Evolutionary conservation across 148 eudicot species (phyloP).

Genomic region (Rhododendron ovatum): DNA sequence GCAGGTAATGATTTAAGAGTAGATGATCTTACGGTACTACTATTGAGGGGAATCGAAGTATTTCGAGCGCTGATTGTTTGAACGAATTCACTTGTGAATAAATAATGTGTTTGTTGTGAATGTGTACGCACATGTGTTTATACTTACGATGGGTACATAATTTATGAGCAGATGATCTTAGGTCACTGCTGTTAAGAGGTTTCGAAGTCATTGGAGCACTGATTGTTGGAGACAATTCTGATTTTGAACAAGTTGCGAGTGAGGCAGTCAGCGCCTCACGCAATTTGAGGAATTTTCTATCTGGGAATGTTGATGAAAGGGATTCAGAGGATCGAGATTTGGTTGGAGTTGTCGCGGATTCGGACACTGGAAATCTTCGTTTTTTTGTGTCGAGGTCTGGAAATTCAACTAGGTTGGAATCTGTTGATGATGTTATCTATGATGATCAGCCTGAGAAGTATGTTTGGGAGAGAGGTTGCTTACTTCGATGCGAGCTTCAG

Average conservation of each 20-base stretch:
- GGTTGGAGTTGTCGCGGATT: conserved; percentile 58
- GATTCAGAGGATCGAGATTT: conserved; percentile 24
- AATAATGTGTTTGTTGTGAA: neutral
- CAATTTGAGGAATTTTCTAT: conserved; percentile 43
- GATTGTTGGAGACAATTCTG: conserved; percentile 32
- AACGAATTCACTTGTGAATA: neutral
- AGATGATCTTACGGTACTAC: neutral
- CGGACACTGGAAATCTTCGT: conserved; percentile 28
- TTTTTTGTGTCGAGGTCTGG: conserved; percentile 54
- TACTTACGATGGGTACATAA: conserved; percentile 2
- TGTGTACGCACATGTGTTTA: neutral
- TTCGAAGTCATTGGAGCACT: conserved; percentile 84
- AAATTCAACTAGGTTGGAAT: conserved; percentile 28
- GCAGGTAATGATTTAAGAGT: neutral
- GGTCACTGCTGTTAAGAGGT: conserved; percentile 59
- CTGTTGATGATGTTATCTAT: conserved; percentile 49
- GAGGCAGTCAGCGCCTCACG: conserved; percentile 48
- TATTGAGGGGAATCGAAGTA: neutral
- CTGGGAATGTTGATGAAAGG: conserved; percentile 16
- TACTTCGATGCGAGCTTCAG: conserved; percentile 60
- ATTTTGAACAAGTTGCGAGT: conserved; percentile 30
- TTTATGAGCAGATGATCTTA: conserved; percentile 45
- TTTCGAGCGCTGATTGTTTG: neutral
- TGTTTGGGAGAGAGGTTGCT: conserved; percentile 86
- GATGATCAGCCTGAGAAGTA: conserved; percentile 65